Percentiles rank a stretch among this genome's conserved stretches.
phyloP scores from a whole-genome alignment of 495 filamentous ascomycete species.

The Aspergillus olivimuriae region DNA sequence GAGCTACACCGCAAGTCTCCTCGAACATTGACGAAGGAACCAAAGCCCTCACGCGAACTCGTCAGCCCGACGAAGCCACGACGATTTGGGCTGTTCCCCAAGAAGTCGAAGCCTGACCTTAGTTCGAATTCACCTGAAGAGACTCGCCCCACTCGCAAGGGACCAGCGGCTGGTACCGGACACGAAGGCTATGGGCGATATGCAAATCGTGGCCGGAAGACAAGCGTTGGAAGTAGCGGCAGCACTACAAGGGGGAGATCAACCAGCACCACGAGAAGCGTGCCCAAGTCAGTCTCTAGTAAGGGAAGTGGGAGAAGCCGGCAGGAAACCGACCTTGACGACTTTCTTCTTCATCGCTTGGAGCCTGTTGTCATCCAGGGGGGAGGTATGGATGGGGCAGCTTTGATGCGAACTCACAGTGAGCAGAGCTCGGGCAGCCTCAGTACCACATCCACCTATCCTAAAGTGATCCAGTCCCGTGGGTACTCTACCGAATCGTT shows the following conservation, averaged over 20 bases:
- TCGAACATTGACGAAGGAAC: slow-evolving; percentile 22
- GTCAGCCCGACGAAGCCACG: slow-evolving; percentile 31
- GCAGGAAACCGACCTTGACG: slow-evolving; percentile 52
- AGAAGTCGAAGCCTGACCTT: slow-evolving; percentile 61
- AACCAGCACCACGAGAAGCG: slow-evolving; percentile 49
- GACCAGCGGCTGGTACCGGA: slow-evolving; percentile 86
- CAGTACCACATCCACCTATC: slow-evolving; percentile 41
- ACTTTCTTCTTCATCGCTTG: slow-evolving; percentile 70
- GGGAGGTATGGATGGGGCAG: slow-evolving; percentile 45
- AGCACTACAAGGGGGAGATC: slow-evolving; percentile 43
- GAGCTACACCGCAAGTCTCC: slow-evolving; percentile 25
- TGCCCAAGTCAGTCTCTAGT: slow-evolving; percentile 38
- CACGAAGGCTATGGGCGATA: slow-evolving; percentile 93
- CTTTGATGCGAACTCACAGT: slow-evolving; percentile 56
- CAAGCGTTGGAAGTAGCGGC: slow-evolving; percentile 42
- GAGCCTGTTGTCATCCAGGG: slow-evolving; percentile 85
- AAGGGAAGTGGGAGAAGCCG: slow-evolving; percentile 49
- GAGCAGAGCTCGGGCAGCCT: slow-evolving; percentile 52
- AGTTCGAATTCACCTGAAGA: slow-evolving; percentile 44
- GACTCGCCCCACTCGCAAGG: slow-evolving; percentile 61
- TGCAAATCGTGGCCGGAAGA: slow-evolving; percentile 42
- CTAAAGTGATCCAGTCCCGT: slow-evolving; percentile 16
- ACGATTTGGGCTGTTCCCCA: slow-evolving; percentile 71
- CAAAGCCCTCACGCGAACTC: slow-evolving; percentile 12
- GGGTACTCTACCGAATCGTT: slow-evolving; percentile 32